Base-by-base conservation (phyloP, 352 stramenopile genomes). In the Phytophthora brassicae region DNA sequence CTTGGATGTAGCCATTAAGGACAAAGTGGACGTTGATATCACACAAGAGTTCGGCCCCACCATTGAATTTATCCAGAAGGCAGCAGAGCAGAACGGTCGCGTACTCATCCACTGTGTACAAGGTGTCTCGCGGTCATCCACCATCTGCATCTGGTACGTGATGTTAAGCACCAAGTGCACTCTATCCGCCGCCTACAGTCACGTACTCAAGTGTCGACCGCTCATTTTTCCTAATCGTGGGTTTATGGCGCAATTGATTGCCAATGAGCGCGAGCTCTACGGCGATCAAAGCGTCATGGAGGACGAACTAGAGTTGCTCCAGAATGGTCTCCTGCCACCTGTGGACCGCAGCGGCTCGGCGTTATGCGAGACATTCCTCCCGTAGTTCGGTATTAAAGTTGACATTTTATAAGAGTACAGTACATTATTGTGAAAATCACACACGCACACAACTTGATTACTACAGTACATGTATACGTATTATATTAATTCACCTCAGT, bases 21-120 rank as follows among this genome's bases (percentile, higher is more conserved):
- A 92, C 68, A 66, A 75, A 11, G 81, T 77, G 47, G 68, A 78
- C 28, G 81, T 81, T 13, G 78, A 89, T 54, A 89, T 92, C 22
- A 52, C 67, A 11, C 68, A 71, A 22, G 68, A 81, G 39, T 88
- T 92, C 49, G 69, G 59, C 11, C 65, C 67, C 7, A 80, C 68
- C 2, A 66, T 82, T 9, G 66, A 69, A 31, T 92, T 89, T 50
- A 90, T 92, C 44, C 66, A 85, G 14, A 65, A 62, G 8, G 77
- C 72, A 16, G 60, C 70, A 5, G 36, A 53, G 14, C 22, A 54
- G 14, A 57, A 70, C 24, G 60, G 56, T 4, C 81, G 81, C 17
- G 85, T 94, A 50, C 76, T 94, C n/a, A 75, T 94, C 17, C 81
- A 94, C 62, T 94, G 85, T 44, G 77, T 91, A n/a, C 83, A 90